phyloP scores from a whole-genome alignment of 305 asterid species.

The Rubia balearica region DNA sequence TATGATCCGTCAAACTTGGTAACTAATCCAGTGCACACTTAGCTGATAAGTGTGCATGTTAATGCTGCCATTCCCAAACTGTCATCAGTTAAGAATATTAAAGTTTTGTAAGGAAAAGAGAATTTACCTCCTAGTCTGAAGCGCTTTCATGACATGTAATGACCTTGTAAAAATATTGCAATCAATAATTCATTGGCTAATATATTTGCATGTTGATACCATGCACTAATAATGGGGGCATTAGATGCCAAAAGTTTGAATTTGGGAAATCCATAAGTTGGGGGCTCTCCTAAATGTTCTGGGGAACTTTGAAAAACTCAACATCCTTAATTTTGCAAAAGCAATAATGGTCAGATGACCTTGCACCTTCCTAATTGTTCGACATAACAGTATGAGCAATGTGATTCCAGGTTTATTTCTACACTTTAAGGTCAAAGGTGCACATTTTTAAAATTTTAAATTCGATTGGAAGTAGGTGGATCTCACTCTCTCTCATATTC shows the following conservation, averaged over 20 bases:
- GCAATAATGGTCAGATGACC: not conserved
- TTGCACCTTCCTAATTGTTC: not conserved
- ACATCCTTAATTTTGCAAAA: not conserved
- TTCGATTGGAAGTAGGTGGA: not conserved
- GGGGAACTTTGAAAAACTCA: not conserved
- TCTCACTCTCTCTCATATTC: conserved; percentile 1
- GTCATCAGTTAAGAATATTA: not conserved
- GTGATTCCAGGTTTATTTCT: not conserved
- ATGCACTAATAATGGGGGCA: not conserved
- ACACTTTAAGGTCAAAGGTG: not conserved
- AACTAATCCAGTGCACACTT: not conserved
- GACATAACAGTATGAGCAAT: not conserved
- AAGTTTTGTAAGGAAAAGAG: not conserved
- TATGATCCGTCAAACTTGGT: not conserved
- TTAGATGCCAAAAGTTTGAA: not conserved
- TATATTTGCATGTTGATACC: not conserved
- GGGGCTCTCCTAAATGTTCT: not conserved
- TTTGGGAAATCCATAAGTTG: not conserved
- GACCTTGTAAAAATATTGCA: not conserved
- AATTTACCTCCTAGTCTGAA: not conserved
- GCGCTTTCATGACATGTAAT: not conserved
- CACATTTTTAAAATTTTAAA: not conserved
- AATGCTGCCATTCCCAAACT: not conserved
- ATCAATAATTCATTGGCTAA: not conserved
- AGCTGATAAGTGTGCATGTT: not conserved